These are phyloP conservation scores for Epichloe bromicola DNA, from an alignment of 2,329 filamentous ascomycete genomes.

Conservation along the genomic window DNA sequence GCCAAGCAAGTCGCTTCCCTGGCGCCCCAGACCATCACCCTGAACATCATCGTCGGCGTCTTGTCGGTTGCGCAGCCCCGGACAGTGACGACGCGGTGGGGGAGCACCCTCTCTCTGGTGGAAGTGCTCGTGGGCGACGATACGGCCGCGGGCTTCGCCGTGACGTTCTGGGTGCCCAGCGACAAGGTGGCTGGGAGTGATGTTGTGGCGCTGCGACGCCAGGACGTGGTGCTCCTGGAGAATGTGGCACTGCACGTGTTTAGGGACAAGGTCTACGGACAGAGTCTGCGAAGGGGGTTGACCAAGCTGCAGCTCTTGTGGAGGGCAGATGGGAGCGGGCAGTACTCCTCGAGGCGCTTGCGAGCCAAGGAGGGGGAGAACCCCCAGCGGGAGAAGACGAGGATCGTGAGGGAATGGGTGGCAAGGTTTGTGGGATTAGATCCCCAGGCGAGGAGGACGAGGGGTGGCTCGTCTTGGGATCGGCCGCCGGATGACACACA, in stretches of 20 bases:
- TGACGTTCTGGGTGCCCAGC: constrained; percentile 68
- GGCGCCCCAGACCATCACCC: constrained; percentile 66
- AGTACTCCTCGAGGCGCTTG: constrained; percentile 42
- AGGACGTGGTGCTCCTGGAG: constrained; percentile 67
- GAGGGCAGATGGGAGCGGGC: constrained; percentile 36
- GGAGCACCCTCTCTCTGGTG: constrained; percentile 51
- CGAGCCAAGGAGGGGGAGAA: constrained; percentile 13
- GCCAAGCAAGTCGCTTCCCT: constrained; percentile 53
- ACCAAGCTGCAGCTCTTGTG: constrained; percentile 57
- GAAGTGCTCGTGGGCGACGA: constrained; percentile 79
- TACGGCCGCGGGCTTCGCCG: constrained; percentile 63
- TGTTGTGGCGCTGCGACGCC: constrained; percentile 41
- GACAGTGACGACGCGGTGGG: constrained; percentile 53
- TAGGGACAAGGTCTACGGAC: constrained; percentile 66
- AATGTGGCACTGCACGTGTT: constrained; percentile 72
- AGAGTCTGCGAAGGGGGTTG: constrained; percentile 62
- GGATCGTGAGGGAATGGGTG: constrained; percentile 62
- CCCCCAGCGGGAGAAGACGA: constrained; percentile 49
- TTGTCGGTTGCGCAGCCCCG: constrained; percentile 58
- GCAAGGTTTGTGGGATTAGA: constrained; percentile 48
- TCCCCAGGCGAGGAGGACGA: constrained; percentile 7
- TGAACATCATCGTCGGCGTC: constrained; percentile 70
- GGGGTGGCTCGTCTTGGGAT: constrained; percentile 19
- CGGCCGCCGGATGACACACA: constrained; percentile 28
- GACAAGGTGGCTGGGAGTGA: constrained; percentile 19